phyloP scores from a whole-genome alignment of 768 basidiomycete species.

The Phallus indusiatus region DNA sequence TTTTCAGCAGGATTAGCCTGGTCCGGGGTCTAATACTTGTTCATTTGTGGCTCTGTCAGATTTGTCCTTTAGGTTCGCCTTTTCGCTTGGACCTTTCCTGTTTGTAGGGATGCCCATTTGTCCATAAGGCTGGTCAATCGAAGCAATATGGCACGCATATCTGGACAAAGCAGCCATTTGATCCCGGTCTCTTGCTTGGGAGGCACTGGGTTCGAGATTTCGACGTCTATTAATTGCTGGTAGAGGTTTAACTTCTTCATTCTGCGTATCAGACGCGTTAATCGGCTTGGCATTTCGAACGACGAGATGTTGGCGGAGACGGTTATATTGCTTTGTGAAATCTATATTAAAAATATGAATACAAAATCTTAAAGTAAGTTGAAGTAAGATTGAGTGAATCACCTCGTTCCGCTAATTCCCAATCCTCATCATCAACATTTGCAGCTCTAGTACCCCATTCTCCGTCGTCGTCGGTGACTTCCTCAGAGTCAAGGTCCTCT shows the following conservation, averaged over 20 bases:
- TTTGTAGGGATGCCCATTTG: slow-evolving; percentile 68
- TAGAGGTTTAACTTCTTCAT: slow-evolving; percentile 40
- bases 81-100: slow-evolving; percentile 83
- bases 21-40: slow-evolving; percentile 95
- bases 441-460: slow-evolving; percentile 40
- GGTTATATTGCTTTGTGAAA: slow-evolving; percentile 98
- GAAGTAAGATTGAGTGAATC: slow-evolving; percentile 13
- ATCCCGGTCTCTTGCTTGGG: slow-evolving; percentile 47
- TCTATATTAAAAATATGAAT: slow-evolving; percentile 36
- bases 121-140: slow-evolving; percentile 66
- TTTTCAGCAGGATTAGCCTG: slow-evolving; percentile 86
- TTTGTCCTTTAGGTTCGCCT: slow-evolving; percentile 89
- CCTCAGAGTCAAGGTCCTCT: slow-evolving; percentile 18
- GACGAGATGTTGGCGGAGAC: slow-evolving; percentile 83
- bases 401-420: slow-evolving; percentile 83
- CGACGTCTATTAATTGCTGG: slow-evolving; percentile 67
- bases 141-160: slow-evolving; percentile 63
- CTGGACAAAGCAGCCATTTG: slow-evolving; percentile 69
- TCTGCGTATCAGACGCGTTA: not conserved
- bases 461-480: slow-evolving; percentile 34
- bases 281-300: slow-evolving; percentile 50
- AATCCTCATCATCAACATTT: slow-evolving; percentile 73
- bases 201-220: slow-evolving; percentile 18
- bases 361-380: not conserved
- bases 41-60: slow-evolving; percentile 94